Base-by-base conservation (phyloP, 2,329 filamentous ascomycete genomes). In the Corynespora cassiicola region DNA sequence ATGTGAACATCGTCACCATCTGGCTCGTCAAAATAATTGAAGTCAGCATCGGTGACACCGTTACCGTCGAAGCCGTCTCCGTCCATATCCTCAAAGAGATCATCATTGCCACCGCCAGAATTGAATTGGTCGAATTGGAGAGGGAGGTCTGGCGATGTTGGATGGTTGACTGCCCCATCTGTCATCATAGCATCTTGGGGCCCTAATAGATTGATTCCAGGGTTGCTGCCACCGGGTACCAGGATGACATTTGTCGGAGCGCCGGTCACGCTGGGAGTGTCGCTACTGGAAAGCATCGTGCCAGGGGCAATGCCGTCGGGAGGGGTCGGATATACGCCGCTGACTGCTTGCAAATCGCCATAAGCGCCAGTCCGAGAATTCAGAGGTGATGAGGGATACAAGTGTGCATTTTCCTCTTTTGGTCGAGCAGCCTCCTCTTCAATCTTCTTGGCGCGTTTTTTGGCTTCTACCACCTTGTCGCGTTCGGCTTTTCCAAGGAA, bases 41-140 rank as follows among this genome's bases (percentile, higher is more conserved):
- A 92, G 58, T 94, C 88, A 5, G 83, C 87, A 52, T 94, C 88
- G 1, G 86, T 90, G n/a, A 92, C 74, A n/a, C 73, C 81, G 47
- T 82, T 79, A n/a, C 84, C 80, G n/a, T 78, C 83, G 66, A 88
- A 89, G 51, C 86, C 80, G 50, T 88, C 85, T 7, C 79, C 80
- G 9, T 83, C 83, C 50, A 87, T 75, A 37, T 88, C 85, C 14
- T 79, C 84, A 56, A 88, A 88, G 5, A 89, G 71, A 52, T 85
- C 80, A 45, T 83, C 80, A 33, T 66, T 61, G 20, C 47, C 51
- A 15, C 45, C 54, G 11, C 53, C 46, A 2, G 51, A 33, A 10
- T 54, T 45, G 18, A 58, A 58, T 2, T 55, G 47, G 9, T 68
- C 58, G 9, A 51, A 45, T 2, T 42, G 41, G 5, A 47, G 14